These are phyloP conservation scores for Termitomyces titanicus DNA, from an alignment of 768 basidiomycete species.

Conservation along the genomic window DNA sequence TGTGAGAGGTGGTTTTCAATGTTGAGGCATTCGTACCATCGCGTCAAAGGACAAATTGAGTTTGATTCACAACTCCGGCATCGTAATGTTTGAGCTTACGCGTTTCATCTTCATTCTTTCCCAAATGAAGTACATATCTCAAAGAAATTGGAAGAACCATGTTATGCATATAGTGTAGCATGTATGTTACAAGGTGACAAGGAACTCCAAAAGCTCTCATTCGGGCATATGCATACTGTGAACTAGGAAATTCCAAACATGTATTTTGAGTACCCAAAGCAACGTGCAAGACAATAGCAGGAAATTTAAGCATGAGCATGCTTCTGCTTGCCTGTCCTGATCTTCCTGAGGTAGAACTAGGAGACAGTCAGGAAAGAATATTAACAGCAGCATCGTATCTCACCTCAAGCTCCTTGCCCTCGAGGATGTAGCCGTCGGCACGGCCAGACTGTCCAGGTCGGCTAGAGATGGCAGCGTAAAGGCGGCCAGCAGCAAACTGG, in stretches of 20 bases:
- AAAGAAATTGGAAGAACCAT: not conserved
- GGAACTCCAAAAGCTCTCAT: constrained; percentile 4
- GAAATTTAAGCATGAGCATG: constrained; percentile 58
- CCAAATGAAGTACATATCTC: not conserved
- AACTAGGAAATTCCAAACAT: constrained; percentile 10
- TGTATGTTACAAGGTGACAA: constrained; percentile 2
- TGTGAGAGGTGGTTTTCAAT: not conserved
- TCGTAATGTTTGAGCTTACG: no score
- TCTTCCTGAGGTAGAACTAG: constrained; percentile 92
- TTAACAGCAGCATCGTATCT: constrained; percentile 16
- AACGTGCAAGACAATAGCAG: not conserved
- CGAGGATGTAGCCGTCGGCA: constrained; percentile 94
- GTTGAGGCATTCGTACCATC: constrained; percentile 1
- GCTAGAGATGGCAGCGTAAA: constrained; percentile 91
- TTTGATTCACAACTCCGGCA: not conserved
- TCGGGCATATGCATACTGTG: constrained; percentile 4
- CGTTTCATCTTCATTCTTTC: not conserved
- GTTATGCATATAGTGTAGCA: constrained; percentile 1
- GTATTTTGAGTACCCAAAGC: constrained; percentile 11
- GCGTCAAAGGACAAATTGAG: not conserved
- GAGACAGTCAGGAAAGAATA: constrained; percentile 18
- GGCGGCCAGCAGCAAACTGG: constrained; percentile 92
- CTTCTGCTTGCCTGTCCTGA: constrained; percentile 94
- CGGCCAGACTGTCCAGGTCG: constrained; percentile 97
- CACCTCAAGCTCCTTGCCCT: constrained; percentile 98